phyloP scores from a whole-genome alignment of 768 basidiomycete genomes.

The Pleurotus platypus region DNA sequence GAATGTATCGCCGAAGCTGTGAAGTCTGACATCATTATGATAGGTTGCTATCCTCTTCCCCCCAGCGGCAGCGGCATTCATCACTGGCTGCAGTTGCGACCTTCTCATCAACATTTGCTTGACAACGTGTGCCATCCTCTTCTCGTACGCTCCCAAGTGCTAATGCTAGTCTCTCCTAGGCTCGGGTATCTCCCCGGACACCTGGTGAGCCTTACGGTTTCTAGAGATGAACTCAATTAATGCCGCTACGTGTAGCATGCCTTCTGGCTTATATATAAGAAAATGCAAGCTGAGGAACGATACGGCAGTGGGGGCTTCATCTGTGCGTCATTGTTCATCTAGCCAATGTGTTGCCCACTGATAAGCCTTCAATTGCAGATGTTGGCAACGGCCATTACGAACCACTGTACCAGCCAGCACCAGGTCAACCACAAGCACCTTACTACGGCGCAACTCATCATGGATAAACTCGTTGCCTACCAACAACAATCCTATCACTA shows the following conservation, averaged over 20 bases:
- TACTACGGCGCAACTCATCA: slow-evolving; percentile 18
- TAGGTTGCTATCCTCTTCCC: slow-evolving; percentile 81
- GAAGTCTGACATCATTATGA: not conserved
- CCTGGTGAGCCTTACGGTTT: slow-evolving; percentile 22
- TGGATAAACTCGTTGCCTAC: not conserved
- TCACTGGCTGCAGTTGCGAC: slow-evolving; percentile 84
- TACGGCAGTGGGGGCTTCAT: slow-evolving; percentile 76
- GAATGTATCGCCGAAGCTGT: not conserved
- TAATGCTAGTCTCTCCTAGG: slow-evolving; percentile 26
- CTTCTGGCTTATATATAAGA: slow-evolving; percentile 89
- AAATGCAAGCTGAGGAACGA: slow-evolving; percentile 82
- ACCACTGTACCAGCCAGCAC: slow-evolving; percentile 16
- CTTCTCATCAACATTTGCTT: slow-evolving; percentile 80
- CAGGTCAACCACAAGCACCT: slow-evolving; percentile 11
- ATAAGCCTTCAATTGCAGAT: slow-evolving; percentile 12
- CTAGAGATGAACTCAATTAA: not conserved
- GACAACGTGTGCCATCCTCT: slow-evolving; percentile 52
- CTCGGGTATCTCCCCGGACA: slow-evolving; percentile 77
- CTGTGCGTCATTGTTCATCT: slow-evolving; percentile 47
- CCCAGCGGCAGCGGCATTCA: slow-evolving; percentile 72
- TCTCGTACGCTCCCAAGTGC: not conserved
- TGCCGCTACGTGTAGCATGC: slow-evolving; percentile 46
- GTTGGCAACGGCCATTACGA: slow-evolving; percentile 25
- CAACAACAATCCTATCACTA: too few relatives aligned
- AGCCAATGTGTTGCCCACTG: not conserved